These are phyloP conservation scores for Saccharomyces mikatae DNA, from an alignment of 805 yeast species.

Conservation along the genomic window DNA sequence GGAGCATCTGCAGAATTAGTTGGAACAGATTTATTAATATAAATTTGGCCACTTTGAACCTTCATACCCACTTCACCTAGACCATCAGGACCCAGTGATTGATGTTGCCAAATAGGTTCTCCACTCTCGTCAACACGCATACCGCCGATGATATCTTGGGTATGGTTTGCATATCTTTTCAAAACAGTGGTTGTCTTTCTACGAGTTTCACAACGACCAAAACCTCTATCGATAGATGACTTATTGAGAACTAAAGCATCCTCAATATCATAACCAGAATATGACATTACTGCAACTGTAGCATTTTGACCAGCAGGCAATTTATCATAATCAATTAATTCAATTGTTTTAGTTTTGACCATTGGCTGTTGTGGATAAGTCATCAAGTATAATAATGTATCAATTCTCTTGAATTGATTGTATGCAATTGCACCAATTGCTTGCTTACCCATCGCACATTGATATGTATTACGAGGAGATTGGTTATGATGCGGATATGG, in stretches of 20 bases:
- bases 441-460: constrained; percentile 99
- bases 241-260: constrained; percentile 95
- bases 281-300: constrained; percentile 97
- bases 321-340: constrained; percentile 88
- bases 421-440: constrained; percentile 99
- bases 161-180: constrained; percentile 88
- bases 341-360: constrained; percentile 97
- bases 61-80: constrained; percentile 91
- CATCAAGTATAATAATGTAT: constrained; percentile 86
- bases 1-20: constrained; percentile 54
- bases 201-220: constrained; percentile 94
- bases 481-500: constrained; percentile 99
- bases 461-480: constrained; percentile 98
- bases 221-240: constrained; percentile 90
- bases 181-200: constrained; percentile 83
- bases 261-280: constrained; percentile 98
- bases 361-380: constrained; percentile 99
- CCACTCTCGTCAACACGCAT: constrained; percentile 79
- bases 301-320: constrained; percentile 99
- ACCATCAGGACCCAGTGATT: constrained; percentile 87
- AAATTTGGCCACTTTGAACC: constrained; percentile 88
- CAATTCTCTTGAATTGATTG: constrained; percentile 92
- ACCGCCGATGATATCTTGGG: constrained; percentile 86
- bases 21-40: constrained; percentile 89
- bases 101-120: constrained; percentile 78